Base-by-base conservation (phyloP, 2,329 filamentous ascomycete genomes). In the Aurifilum marmelostoma region DNA sequence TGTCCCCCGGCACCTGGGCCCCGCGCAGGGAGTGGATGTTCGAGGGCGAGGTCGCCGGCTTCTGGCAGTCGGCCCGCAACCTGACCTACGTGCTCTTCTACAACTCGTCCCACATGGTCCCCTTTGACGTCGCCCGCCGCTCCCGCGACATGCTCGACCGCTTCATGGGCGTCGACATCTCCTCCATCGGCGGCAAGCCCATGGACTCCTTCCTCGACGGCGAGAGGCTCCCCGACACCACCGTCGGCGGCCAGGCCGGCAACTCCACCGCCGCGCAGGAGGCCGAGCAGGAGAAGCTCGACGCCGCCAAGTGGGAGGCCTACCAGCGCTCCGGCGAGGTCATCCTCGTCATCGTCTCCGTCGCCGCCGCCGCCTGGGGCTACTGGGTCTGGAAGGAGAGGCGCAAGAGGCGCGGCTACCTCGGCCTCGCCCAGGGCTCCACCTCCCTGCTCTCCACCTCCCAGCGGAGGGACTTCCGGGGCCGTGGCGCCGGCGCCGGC, bases 51-150 rank as follows among this genome's bases (percentile, higher is more conserved):
- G 82, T 88, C 1, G 94, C 94, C 3, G 96, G 96, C 32, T 93
- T 97, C 76, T 99, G 95, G 85, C 97, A 99, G 80, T 89, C 94
- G 78, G 95, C 96, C 1, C 90, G 97, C 73, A 99, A 99, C 80
- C 82, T 99, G 71, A 97, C 96, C 0, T 99, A 99, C 77, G 90
- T 99, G 41, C 85, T 97, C 54, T 97, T 98, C 81, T 93, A 97
- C 83, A 97, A 99, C 79, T 90, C 93, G 21, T 97, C 92, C 63
- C 96, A 99, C 80, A 99, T 99, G 96, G 96, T 99, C 1, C 97
- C 96, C 0, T 98, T 96, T 76, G 95, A 99, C 79, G 92, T 92
- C 75, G 91, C 95, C 1, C 89, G 93, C 62, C 91, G 94, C 71
- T 92, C 90, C 27, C 89, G 95, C 71, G 96, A 98, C 78, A 99